phyloP scores from a whole-genome alignment of 129 eudicot species.

The Flaveria trinervia region DNA sequence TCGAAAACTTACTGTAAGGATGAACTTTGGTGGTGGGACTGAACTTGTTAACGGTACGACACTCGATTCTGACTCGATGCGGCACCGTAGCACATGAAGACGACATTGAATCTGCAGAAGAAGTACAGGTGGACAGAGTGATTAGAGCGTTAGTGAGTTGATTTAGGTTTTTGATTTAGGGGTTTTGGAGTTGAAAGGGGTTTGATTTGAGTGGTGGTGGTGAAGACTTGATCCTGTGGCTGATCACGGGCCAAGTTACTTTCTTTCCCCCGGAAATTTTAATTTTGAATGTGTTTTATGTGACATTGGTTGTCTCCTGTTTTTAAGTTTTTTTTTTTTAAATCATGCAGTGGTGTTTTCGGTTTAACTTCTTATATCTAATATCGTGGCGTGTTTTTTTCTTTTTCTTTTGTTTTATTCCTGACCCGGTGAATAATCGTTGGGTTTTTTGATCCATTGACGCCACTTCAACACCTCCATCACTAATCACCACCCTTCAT shows the following conservation, averaged over 20 bases:
- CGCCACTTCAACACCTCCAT: no score
- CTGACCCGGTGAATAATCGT: no score
- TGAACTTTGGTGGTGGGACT: slow-evolving; percentile 27
- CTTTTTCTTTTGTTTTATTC: no score
- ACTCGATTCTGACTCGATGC: slow-evolving; percentile 36
- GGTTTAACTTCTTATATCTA: no score
- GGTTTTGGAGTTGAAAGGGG: not conserved
- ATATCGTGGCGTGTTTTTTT: no score
- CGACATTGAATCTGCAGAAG: slow-evolving; percentile 42
- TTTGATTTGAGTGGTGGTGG: slow-evolving; percentile 45
- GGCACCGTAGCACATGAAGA: slow-evolving; percentile 53
- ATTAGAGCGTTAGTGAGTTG: not conserved
- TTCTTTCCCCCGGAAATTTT: slow-evolving; percentile 34
- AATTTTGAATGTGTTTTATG: not conserved
- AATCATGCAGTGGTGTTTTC: no score
- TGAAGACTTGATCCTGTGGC: slow-evolving; percentile 48
- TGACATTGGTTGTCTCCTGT: no score
- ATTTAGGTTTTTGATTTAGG: slow-evolving; percentile 4
- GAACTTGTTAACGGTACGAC: slow-evolving; percentile 29
- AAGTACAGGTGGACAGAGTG: not conserved
- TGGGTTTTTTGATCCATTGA: no score
- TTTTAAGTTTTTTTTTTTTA: no score
- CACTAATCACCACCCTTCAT: no score
- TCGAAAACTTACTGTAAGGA: slow-evolving; percentile 44
- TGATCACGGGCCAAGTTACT: slow-evolving; percentile 39